Conservation (phyloP, 2,329 filamentous ascomycete species). For the Xylaria sp. region DNA sequence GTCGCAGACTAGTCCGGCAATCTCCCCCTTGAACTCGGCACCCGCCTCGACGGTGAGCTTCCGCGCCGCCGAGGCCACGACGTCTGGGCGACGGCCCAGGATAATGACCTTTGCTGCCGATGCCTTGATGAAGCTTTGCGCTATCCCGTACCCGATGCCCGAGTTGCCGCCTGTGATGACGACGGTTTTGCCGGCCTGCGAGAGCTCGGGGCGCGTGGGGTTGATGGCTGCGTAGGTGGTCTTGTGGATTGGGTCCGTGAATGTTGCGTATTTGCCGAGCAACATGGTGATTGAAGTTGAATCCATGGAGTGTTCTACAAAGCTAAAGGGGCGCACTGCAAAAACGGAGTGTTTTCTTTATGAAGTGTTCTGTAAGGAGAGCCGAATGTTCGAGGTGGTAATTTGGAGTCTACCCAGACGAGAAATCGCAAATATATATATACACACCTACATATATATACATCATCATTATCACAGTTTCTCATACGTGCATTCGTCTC, state of each 20-base stretch:
- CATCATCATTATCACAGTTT: neutral
- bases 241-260: slow-evolving; percentile 48
- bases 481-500: neutral
- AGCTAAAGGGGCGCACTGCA: neutral
- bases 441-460: slow-evolving; percentile 31
- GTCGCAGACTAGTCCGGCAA: slow-evolving; percentile 42
- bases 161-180: slow-evolving; percentile 74
- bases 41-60: slow-evolving; percentile 35
- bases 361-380: neutral
- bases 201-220: slow-evolving; percentile 51
- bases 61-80: slow-evolving; percentile 46
- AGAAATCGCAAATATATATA: slow-evolving; percentile 21
- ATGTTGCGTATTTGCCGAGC: slow-evolving; percentile 28
- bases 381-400: slow-evolving; percentile 1
- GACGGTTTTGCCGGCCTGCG: slow-evolving; percentile 60
- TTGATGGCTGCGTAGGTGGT: slow-evolving; percentile 52
- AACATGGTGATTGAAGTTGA: slow-evolving; percentile 15
- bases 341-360: neutral
- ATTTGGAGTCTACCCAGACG: neutral
- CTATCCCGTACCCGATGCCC: slow-evolving; percentile 73
- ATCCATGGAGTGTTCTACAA: neutral
- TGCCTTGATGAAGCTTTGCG: slow-evolving; percentile 62
- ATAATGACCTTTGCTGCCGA: slow-evolving; percentile 53
- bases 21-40: slow-evolving; percentile 20
- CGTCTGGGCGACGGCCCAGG: slow-evolving; percentile 49